A percentile compares a stretch with the other conserved stretches of the same genome.
Evolutionary conservation across 495 filamentous ascomycete species (phyloP).

Genomic region (Xylaria acuta): DNA sequence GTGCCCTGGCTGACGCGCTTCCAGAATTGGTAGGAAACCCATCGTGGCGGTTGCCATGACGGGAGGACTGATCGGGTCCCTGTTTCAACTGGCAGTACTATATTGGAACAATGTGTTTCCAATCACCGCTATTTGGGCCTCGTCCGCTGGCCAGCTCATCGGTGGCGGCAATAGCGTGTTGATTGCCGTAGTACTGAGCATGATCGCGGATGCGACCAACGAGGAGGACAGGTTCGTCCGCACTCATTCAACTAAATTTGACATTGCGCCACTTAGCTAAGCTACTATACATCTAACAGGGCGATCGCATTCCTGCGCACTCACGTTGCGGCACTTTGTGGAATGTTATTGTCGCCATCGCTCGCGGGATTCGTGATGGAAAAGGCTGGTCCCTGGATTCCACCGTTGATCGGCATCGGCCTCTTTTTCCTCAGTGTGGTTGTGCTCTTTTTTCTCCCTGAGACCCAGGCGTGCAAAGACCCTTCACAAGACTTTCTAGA

Average conservation of each 20-base stretch:
- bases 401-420: constrained; percentile 50
- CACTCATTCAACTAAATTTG: neutral
- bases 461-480: constrained; percentile 46
- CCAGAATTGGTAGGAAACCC: constrained; percentile 55
- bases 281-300: constrained; percentile 41
- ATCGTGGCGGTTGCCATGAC: constrained; percentile 42
- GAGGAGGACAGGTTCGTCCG: constrained; percentile 57
- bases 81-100: constrained; percentile 46
- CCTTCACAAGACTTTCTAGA: constrained; percentile 9
- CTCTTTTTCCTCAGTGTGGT: constrained; percentile 34
- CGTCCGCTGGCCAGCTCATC: constrained; percentile 55
- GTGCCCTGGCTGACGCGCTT: constrained; percentile 44
- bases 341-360: constrained; percentile 55
- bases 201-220: constrained; percentile 63
- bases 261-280: neutral
- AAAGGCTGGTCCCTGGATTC: constrained; percentile 59
- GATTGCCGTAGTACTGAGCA: constrained; percentile 59
- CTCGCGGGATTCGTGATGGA: constrained; percentile 62
- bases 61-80: constrained; percentile 43
- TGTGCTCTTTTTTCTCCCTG: constrained; percentile 50
- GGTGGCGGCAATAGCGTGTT: constrained; percentile 62
- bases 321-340: constrained; percentile 42
- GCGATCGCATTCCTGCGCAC: constrained; percentile 48
- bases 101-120: constrained; percentile 52
- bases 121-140: constrained; percentile 59